phyloP scores from a whole-genome alignment of 1,139 yeast genomes.

The Pichia cactophila region DNA sequence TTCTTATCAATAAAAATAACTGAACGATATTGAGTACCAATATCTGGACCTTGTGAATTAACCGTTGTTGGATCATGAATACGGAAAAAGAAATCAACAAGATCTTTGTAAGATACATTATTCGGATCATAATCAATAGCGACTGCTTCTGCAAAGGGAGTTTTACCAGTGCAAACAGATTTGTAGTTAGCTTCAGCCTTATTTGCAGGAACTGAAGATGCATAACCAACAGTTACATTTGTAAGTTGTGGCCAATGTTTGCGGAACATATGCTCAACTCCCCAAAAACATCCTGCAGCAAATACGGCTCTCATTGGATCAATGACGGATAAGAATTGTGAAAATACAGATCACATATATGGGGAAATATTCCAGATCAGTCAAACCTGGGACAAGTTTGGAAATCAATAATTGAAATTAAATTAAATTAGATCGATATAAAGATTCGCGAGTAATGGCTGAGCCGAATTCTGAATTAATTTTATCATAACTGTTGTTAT shows the following conservation, averaged over 20 bases:
- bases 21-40: slow-evolving; percentile 79
- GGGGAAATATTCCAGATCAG: background rate
- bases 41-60: slow-evolving; percentile 71
- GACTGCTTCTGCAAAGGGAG: slow-evolving; percentile 67
- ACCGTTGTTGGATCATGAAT: slow-evolving; percentile 76
- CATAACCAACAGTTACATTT: background rate
- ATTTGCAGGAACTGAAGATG: slow-evolving; percentile 51
- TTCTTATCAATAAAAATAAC: slow-evolving; percentile 54
- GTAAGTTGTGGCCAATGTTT: slow-evolving; percentile 44
- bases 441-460: background rate
- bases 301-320: slow-evolving; percentile 42
- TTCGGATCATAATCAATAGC: slow-evolving; percentile 79
- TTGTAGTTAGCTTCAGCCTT: slow-evolving; percentile 91
- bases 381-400: background rate
- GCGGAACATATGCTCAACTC: slow-evolving; percentile 76
- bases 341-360: no score
- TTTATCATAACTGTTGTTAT: no score
- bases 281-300: slow-evolving; percentile 95
- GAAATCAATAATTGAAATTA: no score
- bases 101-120: slow-evolving; percentile 46
- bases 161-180: slow-evolving; percentile 66
- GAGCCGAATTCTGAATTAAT: background rate
- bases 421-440: no score
- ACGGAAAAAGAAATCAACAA: slow-evolving; percentile 78
- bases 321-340: slow-evolving; percentile 21